A percentile compares a stretch with the other conserved stretches of the same genome.
These are phyloP conservation scores for Haplosporangium sp. DNA, from an alignment of 371 early-diverging fungal genomes.

Conservation along the genomic window DNA sequence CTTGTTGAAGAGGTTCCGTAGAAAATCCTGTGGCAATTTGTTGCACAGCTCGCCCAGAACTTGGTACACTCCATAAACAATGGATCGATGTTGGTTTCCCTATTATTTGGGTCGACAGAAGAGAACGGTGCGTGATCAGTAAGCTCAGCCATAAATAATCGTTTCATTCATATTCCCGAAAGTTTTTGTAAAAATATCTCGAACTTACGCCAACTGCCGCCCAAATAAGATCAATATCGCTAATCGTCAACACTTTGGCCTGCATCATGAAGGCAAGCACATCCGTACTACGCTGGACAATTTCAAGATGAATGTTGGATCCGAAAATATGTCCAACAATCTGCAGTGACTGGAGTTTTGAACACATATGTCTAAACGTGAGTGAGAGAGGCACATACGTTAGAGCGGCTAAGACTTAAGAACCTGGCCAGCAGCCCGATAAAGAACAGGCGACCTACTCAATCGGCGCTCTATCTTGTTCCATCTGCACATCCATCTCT, in stretches of 20 bases:
- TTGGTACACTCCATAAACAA: slow-evolving; percentile 60
- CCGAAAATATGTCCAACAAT: slow-evolving; percentile 60
- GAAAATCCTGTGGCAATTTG: slow-evolving; percentile 42
- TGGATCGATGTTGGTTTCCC: slow-evolving; percentile 62
- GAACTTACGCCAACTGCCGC: slow-evolving; percentile 53
- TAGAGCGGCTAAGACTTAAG: neutral
- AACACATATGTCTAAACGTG: slow-evolving; percentile 35
- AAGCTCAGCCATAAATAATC: neutral
- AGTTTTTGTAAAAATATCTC: no score
- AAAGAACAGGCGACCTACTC: slow-evolving; percentile 25
- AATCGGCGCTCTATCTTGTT: slow-evolving; percentile 38
- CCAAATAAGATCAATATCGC: slow-evolving; percentile 62
- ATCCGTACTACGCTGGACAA: slow-evolving; percentile 59
- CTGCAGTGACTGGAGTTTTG: slow-evolving; percentile 44
- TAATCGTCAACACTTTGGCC: slow-evolving; percentile 42
- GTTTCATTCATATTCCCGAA: no score
- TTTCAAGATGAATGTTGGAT: slow-evolving; percentile 60
- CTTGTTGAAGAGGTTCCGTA: slow-evolving; percentile 53
- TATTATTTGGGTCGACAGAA: neutral
- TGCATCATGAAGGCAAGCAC: slow-evolving; percentile 56
- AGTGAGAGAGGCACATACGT: neutral
- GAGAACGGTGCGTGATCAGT: neutral
- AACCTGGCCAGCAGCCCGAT: neutral
- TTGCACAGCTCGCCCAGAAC: slow-evolving; percentile 55
- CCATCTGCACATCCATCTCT: slow-evolving; percentile 53